phyloP scores from a whole-genome alignment of 2,329 filamentous ascomycete genomes.

The Alternaria conjuncta region DNA sequence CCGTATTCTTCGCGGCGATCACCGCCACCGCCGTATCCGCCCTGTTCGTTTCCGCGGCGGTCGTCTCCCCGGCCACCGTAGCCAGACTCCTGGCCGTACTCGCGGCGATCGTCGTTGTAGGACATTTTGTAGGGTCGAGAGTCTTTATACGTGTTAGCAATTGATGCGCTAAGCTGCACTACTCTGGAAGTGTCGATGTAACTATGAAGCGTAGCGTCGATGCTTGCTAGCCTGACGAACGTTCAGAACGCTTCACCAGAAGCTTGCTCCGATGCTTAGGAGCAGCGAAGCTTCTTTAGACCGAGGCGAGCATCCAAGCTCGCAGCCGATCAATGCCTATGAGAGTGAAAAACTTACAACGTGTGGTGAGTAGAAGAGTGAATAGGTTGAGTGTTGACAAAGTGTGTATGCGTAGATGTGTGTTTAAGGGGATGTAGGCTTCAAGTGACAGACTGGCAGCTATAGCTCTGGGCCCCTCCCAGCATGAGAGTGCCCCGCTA shows the following conservation, averaged over 20 bases:
- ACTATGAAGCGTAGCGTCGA: not conserved
- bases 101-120: conserved; percentile 34
- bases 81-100: conserved; percentile 16
- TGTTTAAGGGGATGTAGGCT: not conserved
- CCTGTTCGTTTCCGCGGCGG: conserved; percentile 18
- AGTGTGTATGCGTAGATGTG: not conserved
- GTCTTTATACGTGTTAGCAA: not conserved
- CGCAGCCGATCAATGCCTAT: not conserved
- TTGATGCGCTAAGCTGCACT: not conserved
- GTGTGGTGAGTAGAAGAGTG: not conserved
- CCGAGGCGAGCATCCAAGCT: not conserved
- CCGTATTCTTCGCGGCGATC: conserved; percentile 25
- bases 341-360: not conserved
- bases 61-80: conserved; percentile 22
- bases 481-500: conserved; percentile 16
- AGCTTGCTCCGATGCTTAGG: not conserved
- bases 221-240: not conserved
- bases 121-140: conserved; percentile 21
- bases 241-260: not conserved
- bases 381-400: not conserved
- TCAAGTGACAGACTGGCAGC: conserved; percentile 1
- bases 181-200: not conserved
- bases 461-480: conserved; percentile 15
- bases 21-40: conserved; percentile 22
- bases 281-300: not conserved